Evolutionary conservation across 768 basidiomycete species (phyloP).

Genomic region (Mycena polygramma): DNA sequence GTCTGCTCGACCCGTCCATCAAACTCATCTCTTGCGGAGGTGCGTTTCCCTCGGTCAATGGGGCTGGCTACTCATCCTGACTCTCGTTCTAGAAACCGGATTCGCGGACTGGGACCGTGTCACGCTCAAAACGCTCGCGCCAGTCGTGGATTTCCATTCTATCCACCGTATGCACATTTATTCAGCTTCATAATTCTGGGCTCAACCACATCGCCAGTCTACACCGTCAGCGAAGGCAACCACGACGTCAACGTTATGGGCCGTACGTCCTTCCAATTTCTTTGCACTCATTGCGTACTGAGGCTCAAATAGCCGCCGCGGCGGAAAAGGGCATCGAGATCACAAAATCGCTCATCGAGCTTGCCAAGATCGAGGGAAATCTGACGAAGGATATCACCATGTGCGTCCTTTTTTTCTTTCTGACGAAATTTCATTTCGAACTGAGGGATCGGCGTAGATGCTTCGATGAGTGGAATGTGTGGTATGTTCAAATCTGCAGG

Average conservation of each 20-base stretch:
- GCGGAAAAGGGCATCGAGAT: slow-evolving; percentile 68
- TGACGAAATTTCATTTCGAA: not conserved
- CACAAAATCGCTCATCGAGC: slow-evolving; percentile 62
- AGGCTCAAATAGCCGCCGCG: slow-evolving; percentile 53
- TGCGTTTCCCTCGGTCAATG: slow-evolving; percentile 42
- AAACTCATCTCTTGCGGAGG: slow-evolving; percentile 69
- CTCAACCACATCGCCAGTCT: slow-evolving; percentile 43
- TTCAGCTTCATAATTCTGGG: not conserved
- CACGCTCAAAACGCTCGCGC: slow-evolving; percentile 54
- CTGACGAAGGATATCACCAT: slow-evolving; percentile 54
- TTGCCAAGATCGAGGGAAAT: slow-evolving; percentile 58
- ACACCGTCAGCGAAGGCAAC: slow-evolving; percentile 57
- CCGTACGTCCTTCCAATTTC: slow-evolving; percentile 45
- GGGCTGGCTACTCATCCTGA: slow-evolving; percentile 23
- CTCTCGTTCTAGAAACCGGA: slow-evolving; percentile 50
- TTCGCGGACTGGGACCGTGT: slow-evolving; percentile 60
- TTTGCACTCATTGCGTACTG: not conserved
- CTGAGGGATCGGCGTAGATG: slow-evolving; percentile 43
- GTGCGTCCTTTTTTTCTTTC: slow-evolving; percentile 39
- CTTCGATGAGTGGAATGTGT: slow-evolving; percentile 73
- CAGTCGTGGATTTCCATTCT: slow-evolving; percentile 66
- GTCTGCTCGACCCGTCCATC: slow-evolving; percentile 68
- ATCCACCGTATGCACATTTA: slow-evolving; percentile 50
- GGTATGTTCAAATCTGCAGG: slow-evolving; percentile 43
- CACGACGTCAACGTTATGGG: slow-evolving; percentile 69